These are phyloP conservation scores for Omphalea diandra DNA, from an alignment of 441 rosid genomes.

Conservation along the genomic window DNA sequence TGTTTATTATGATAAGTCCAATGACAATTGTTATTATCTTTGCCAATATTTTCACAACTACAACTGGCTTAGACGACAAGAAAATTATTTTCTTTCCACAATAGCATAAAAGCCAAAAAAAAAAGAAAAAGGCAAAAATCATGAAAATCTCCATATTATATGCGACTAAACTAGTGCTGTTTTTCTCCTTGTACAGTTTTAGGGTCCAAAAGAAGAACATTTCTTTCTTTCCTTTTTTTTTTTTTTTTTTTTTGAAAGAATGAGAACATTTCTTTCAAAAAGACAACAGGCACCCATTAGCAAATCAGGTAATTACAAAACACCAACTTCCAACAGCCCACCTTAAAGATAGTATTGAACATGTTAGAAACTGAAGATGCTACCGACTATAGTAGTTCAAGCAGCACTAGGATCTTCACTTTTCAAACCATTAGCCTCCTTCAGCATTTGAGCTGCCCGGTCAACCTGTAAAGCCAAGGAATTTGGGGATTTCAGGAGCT, in stretches of 20 bases:
- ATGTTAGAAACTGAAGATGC: conserved; percentile 15
- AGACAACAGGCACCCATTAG: background rate
- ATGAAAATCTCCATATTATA: background rate
- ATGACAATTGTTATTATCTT: no score
- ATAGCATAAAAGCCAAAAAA: no score
- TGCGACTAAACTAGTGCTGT: background rate
- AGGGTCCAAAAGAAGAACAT: background rate
- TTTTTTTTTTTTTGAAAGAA: no score
- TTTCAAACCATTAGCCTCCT: conserved; percentile 29
- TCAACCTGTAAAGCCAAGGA: conserved; percentile 22
- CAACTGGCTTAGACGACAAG: no score
- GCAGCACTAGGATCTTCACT: conserved; percentile 14
- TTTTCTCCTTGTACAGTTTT: background rate
- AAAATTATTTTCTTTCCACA: no score
- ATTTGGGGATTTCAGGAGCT: conserved; percentile 9
- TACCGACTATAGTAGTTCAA: conserved; percentile 19
- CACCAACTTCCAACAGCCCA: background rate
- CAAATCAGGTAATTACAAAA: background rate
- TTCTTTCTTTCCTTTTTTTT: no score
- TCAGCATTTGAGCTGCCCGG: conserved; percentile 22
- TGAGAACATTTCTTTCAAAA: background rate
- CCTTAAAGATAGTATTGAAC: conserved; percentile 4
- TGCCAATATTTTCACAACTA: no score
- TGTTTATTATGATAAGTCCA: no score
- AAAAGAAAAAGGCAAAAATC: background rate